A percentile compares a stretch with the other conserved stretches of the same genome.
phyloP scores from a whole-genome alignment of 768 basidiomycete genomes.

The Amanita rimosa region DNA sequence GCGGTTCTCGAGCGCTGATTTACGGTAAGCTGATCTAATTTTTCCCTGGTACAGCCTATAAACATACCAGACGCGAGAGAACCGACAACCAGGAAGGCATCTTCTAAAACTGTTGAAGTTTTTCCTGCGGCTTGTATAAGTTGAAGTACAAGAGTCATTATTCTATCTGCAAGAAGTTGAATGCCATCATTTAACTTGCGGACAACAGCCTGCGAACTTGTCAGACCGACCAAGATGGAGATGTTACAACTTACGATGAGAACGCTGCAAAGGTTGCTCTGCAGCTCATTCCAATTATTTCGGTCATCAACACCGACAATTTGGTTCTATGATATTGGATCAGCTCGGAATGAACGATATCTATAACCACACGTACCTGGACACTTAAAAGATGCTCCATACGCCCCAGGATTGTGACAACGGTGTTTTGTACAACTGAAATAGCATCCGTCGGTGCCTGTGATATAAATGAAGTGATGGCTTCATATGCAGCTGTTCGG shows the following conservation, averaged over 20 bases:
- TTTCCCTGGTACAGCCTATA: not conserved
- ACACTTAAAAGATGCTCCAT: conserved; percentile 83
- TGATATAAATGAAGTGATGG: conserved; percentile 78
- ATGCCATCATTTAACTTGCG: conserved; percentile 79
- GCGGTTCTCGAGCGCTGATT: conserved; percentile 55
- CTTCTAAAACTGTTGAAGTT: conserved; percentile 90
- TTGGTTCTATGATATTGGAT: conserved; percentile 50
- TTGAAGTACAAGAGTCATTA: conserved; percentile 86
- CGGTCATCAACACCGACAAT: conserved; percentile 92
- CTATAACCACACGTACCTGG: conserved; percentile 40
- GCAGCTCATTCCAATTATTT: conserved; percentile 98
- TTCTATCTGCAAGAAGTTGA: conserved; percentile 81
- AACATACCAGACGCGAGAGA: conserved; percentile 63
- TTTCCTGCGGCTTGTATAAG: conserved; percentile 84
- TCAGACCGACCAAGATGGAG: not conserved
- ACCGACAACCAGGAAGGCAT: conserved; percentile 91
- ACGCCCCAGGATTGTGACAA: conserved; percentile 71
- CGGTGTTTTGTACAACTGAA: conserved; percentile 70
- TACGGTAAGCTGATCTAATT: conserved; percentile 1
- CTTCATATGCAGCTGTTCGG: conserved; percentile 93
- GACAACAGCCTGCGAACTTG: conserved; percentile 54
- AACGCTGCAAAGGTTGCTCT: conserved; percentile 89
- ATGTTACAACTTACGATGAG: conserved; percentile 50
- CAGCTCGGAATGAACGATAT: not conserved
- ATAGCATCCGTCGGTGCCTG: conserved; percentile 76